Conservation (phyloP, 1,139 yeast genomes). For the Zygoascus hellenicus region DNA sequence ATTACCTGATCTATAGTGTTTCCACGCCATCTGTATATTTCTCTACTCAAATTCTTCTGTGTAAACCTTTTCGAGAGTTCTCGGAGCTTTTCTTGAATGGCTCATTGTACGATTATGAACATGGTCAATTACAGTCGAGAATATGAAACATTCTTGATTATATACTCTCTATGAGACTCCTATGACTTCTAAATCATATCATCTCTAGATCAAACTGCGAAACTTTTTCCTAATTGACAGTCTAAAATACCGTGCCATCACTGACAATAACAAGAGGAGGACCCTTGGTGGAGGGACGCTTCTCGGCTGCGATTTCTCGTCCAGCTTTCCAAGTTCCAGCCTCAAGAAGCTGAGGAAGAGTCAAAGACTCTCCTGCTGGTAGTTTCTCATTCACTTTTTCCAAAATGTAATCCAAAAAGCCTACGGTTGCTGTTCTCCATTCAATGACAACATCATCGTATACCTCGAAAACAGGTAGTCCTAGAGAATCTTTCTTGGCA, state of each 20-base stretch:
- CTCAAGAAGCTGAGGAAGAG: slow-evolving; percentile 49
- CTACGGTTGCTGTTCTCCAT: slow-evolving; percentile 56
- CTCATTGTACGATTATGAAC: too few relatives aligned
- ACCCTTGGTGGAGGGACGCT: slow-evolving; percentile 45
- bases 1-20: too few relatives aligned
- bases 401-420: slow-evolving; percentile 46
- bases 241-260: slow-evolving; percentile 54
- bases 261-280: slow-evolving; percentile 55
- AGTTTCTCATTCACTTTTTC: slow-evolving; percentile 42
- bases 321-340: slow-evolving; percentile 66
- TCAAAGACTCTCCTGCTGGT: slow-evolving; percentile 29
- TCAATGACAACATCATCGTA: slow-evolving; percentile 56
- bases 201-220: too few relatives aligned
- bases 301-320: slow-evolving; percentile 46
- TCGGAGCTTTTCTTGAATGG: too few relatives aligned
- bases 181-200: too few relatives aligned
- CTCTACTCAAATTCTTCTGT: too few relatives aligned
- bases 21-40: too few relatives aligned
- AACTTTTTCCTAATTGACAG: too few relatives aligned
- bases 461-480: slow-evolving; percentile 47
- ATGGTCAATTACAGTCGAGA: too few relatives aligned
- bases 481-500: slow-evolving; percentile 35
- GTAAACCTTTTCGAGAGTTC: too few relatives aligned
- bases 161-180: too few relatives aligned
- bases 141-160: too few relatives aligned